These are phyloP conservation scores for Penicillium robsamsonii DNA, from an alignment of 495 filamentous ascomycete species.

Conservation along the genomic window DNA sequence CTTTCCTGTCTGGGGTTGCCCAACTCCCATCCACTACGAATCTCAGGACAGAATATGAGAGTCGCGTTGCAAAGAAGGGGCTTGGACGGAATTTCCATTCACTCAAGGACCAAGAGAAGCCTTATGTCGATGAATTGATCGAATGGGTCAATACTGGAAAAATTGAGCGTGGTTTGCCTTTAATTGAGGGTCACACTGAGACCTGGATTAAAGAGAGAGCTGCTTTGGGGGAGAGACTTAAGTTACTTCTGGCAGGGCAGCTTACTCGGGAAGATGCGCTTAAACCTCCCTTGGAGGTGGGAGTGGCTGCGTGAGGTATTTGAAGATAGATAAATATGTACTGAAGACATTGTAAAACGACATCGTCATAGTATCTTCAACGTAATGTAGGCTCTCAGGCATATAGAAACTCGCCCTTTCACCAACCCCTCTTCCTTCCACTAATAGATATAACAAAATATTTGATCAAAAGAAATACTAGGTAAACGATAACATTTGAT, in stretches of 20 bases:
- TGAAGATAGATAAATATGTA: background rate
- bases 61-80: conserved; percentile 43
- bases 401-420: background rate
- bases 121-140: conserved; percentile 54
- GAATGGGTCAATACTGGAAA: conserved; percentile 52
- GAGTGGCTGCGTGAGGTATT: conserved; percentile 10
- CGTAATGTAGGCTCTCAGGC: background rate
- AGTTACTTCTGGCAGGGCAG: conserved; percentile 15
- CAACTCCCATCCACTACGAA: conserved; percentile 43
- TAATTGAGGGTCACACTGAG: conserved; percentile 45
- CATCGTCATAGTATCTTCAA: background rate
- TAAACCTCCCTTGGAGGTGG: conserved; percentile 8
- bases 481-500: too few species aligned
- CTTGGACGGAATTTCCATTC: conserved; percentile 54
- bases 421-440: background rate
- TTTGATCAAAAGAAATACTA: too few species aligned
- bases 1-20: conserved; percentile 53
- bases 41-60: conserved; percentile 55
- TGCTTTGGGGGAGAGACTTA: conserved; percentile 27
- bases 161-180: conserved; percentile 24
- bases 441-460: too few species aligned
- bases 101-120: conserved; percentile 49
- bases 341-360: background rate
- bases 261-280: background rate
- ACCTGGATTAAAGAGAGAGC: conserved; percentile 41